Evolutionary conservation across 495 filamentous ascomycete species (phyloP), one percentile per base, ranked within the genome.

Genomic region (Terfezia claveryi): DNA sequence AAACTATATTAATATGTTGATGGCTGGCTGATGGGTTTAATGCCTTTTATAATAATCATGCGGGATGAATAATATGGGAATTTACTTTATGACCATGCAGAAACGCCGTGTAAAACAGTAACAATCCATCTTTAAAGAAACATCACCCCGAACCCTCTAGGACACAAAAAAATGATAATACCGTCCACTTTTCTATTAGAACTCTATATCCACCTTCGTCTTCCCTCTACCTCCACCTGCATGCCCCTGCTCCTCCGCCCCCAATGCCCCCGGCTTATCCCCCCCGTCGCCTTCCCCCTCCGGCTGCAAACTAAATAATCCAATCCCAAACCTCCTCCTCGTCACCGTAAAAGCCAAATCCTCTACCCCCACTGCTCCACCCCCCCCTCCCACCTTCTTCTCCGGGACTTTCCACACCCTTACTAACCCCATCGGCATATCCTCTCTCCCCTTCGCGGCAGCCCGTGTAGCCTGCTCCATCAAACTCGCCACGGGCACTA

Each of bases 331-430:
- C 1, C 76, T 86, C 57, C 81, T 80, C 59, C 84, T 75, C 63
- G 85, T 93, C 37, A 96, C 68, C 49, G 76, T 87, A 68, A 98
- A 98, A 14, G 86, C 85, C 67, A 93, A 74, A 64, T 95, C 86
- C 63, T 91, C 82, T 53, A 81, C 73, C n/a, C 69, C 72, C 52
- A 57, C 62, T 58, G 78, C 82, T 14, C 76, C 81, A 11, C 83
- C 82, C 7, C 86, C 85, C 1, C 79, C 79, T 8, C 91, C 89
- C 58, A 81, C 87, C 67, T 94, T 91, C 12, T 23, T 46, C 4
- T 94, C 75, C 2, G 92, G 89, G 37, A 96, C 69, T 23, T 77
- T 77, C 68, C 93, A 83, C 3, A 88, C 74, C 56, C 79, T 84
- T 17, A 96, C 64, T 69, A 96, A 74, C 0, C 91, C 91, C 61